Base-by-base conservation (phyloP, 108 stramenopile genomes). In the Nitzschia inconspicua region DNA sequence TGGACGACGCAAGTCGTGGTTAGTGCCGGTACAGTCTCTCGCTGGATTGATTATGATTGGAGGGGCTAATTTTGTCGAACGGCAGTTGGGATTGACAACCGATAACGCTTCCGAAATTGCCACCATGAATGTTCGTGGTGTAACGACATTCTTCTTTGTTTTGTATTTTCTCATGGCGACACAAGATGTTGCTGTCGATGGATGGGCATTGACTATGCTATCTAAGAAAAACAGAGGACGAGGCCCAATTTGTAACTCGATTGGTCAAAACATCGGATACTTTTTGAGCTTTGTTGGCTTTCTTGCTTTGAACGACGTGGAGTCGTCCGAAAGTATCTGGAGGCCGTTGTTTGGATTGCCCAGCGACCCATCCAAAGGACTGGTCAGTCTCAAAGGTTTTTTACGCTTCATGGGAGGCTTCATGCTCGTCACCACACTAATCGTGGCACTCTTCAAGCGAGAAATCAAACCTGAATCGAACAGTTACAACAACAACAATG, bases 131-230 rank as follows among this genome's bases (percentile, higher is more conserved):
- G 84, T 95, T 13, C 51, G 60, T 58, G 83, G 83, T 37, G 79
- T 98, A 19, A 98, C 99, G 1, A 44, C 55, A 8, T 97, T 93
- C 70, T 99, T 99, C 83, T 92, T 98, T 60, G 63, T 76, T 18
- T 58, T 99, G 27, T 99, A 98, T 75, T 88, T 97, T 57, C 80
- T 98, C 23, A 97, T 97, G 93, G 99, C 99, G 10, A 99, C 99
- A 11, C 97, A 99, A 77, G 99, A 99, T 68, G 96, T 98, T 61
- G 99, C 99, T 25, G 98, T 99, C 6, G 99, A 99, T 75, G 99
- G 99, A 20, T 99, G 99, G 99, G 99, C 99, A 5, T 75, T 99
- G 55, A 99, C 99, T 8, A 97, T 99, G 98, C 72, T 99, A 24
- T 80, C 79, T 55, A 92, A 88, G 44, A 78, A 87, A 34, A 98